phyloP scores from a whole-genome alignment of 75 land plant genomes.

The Sequoia sempervirens region DNA sequence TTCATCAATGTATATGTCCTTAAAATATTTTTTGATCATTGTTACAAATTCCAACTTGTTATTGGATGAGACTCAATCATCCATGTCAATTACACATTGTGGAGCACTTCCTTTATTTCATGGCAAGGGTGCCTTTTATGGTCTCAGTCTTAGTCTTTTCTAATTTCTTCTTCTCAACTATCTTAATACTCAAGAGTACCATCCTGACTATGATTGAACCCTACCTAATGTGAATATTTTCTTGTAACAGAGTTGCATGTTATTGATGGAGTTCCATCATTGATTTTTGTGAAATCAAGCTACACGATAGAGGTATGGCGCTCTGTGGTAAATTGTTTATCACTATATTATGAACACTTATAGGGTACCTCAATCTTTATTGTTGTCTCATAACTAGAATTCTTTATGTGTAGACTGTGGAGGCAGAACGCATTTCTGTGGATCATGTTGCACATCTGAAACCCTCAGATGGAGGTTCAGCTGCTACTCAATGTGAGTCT shows the following conservation, averaged over 20 bases:
- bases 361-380: not conserved
- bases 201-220: not conserved
- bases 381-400: not conserved
- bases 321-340: not conserved
- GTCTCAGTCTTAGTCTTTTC: not conserved
- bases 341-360: not conserved
- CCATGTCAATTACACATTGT: not conserved
- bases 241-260: conserved; percentile 76
- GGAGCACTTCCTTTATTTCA: conserved; percentile 1
- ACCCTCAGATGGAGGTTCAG: conserved; percentile 96
- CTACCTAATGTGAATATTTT: not conserved
- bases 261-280: conserved; percentile 94
- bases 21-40: not conserved
- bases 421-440: conserved; percentile 93
- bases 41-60: not conserved
- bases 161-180: not conserved
- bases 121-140: not conserved
- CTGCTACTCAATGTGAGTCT: conserved; percentile 87
- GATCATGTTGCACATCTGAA: conserved; percentile 99
- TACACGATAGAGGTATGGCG: conserved; percentile 92
- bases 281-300: conserved; percentile 92
- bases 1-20: not conserved
- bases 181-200: not conserved
- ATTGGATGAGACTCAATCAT: not conserved
- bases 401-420: conserved; percentile 64